A percentile compares a stretch with the other conserved stretches of the same genome.
phyloP scores from a whole-genome alignment of 306 rosid species.

The Glycine latifolia region DNA sequence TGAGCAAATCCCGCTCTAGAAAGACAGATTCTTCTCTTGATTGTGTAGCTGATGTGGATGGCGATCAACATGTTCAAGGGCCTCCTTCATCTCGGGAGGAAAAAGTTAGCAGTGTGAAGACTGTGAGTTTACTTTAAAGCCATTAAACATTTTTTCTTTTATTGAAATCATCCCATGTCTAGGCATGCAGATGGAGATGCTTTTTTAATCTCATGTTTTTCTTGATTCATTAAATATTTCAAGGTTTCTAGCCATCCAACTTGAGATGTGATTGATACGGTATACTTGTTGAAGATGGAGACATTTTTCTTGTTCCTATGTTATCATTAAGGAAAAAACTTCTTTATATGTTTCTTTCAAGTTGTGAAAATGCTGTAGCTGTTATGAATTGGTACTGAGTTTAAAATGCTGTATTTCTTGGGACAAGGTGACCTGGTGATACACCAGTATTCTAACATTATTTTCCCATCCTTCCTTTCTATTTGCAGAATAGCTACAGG shows the following conservation, averaged over 20 bases:
- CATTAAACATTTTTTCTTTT: background rate
- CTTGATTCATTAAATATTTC: slow-evolving; percentile 26
- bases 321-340: background rate
- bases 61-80: slow-evolving; percentile 83
- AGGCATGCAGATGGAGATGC: background rate
- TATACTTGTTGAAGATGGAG: slow-evolving; percentile 22
- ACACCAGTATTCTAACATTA: background rate
- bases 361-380: slow-evolving; percentile 22
- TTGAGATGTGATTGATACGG: background rate
- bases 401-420: slow-evolving; percentile 32
- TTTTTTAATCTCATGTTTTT: background rate
- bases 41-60: slow-evolving; percentile 79
- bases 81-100: slow-evolving; percentile 88
- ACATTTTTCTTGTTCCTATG: slow-evolving; percentile 29
- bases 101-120: slow-evolving; percentile 96
- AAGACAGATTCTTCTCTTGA: slow-evolving; percentile 80
- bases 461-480: slow-evolving; percentile 18
- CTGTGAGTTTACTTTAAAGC: slow-evolving; percentile 65
- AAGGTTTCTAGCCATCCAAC: no score
- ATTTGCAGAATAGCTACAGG: background rate
- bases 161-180: slow-evolving; percentile 28
- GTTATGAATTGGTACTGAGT: background rate
- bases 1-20: slow-evolving; percentile 78
- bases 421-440: background rate
- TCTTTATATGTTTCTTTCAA: slow-evolving; percentile 16